These are phyloP conservation scores for Phytophthora pinifolia DNA, from an alignment of 352 stramenopile genomes.

Conservation along the genomic window DNA sequence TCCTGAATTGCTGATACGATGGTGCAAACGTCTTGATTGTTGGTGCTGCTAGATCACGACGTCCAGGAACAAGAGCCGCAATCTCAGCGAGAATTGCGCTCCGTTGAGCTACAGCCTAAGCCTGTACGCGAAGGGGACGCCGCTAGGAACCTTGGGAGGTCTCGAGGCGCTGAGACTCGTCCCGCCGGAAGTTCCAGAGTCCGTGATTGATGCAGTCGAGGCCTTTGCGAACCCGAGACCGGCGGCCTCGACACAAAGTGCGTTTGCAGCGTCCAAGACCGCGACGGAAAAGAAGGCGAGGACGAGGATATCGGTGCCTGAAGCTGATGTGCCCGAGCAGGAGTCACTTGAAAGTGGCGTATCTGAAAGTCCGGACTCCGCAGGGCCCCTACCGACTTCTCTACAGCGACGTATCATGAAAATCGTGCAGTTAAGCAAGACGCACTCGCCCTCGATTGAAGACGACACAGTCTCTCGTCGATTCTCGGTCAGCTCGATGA, in stretches of 20 bases:
- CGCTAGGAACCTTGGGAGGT: constrained; percentile 7
- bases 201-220: constrained; percentile 6
- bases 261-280: neutral
- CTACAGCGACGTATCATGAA: constrained; percentile 25
- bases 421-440: constrained; percentile 22
- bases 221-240: constrained; percentile 3
- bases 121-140: constrained; percentile 8
- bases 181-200: constrained; percentile 20
- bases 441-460: neutral
- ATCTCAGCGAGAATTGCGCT: constrained; percentile 34
- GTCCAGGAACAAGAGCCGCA: constrained; percentile 35
- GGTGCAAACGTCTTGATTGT: neutral
- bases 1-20: neutral
- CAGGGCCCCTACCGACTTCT: neutral
- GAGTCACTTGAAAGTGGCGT: neutral
- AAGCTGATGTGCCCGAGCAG: neutral
- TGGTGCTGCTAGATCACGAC: constrained; percentile 32
- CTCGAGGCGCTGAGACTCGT: constrained; percentile 27
- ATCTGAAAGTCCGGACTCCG: neutral
- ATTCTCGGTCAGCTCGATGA: constrained; percentile 47
- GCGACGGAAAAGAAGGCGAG: constrained; percentile 12
- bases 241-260: constrained; percentile 1
- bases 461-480: constrained; percentile 36
- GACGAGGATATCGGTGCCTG: constrained; percentile 7
- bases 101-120: constrained; percentile 23